Evolutionary conservation across 441 rosid genomes (phyloP), one percentile per base, ranked within the genome.

Genomic region (Flueggea neowawraea): DNA sequence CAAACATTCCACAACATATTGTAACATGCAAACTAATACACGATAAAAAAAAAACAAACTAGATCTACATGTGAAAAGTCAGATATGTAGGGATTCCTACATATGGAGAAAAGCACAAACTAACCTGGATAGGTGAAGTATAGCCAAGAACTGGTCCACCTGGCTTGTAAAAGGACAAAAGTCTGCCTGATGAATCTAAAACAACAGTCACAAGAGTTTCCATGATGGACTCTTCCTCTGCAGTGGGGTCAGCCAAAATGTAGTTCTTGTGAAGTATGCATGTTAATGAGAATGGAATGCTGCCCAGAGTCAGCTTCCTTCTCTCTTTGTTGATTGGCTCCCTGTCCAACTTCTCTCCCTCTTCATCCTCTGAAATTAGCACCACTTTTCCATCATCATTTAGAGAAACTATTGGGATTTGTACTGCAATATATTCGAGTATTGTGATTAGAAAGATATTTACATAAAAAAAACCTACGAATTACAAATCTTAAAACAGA

Each of bases 221-320:
- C 96, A 89, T 87, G 62, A 88, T 75, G 6, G 90, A 78, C 69
- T 89, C 99, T 83, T 95, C 99, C 79, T 91, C 96, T 0, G 88
- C 76, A 32, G 91, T 89, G 17, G 99, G 97, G 72, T 89, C 98
- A 28, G 86, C 91, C 75, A 91, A 68, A 66, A 91, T 85, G 76
- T 89, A 80, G 43, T 79, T 91, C 78, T 85, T 89, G 82, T 91
- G 86, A 66, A 95, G 93, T 60, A 86, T 61, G 70, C 90, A 86
- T 16, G 97, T 91, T 69, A 95, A 77, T 39, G 96, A 88, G 72
- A 85, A 88, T 0, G 98, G 96, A 15, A 79, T 74, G 81, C 80
- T 84, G 64, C 74, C 74, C 31, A 88, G 78, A 0, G 75, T 79
- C 52, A 91, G 85, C 63, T 86, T 91, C 71, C 97, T 85, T 82